A percentile compares a stretch with the other conserved stretches of the same genome.
Evolutionary conservation across 78 protist genomes (phyloP).

Genomic region (Tieghemostelium lacteum): DNA sequence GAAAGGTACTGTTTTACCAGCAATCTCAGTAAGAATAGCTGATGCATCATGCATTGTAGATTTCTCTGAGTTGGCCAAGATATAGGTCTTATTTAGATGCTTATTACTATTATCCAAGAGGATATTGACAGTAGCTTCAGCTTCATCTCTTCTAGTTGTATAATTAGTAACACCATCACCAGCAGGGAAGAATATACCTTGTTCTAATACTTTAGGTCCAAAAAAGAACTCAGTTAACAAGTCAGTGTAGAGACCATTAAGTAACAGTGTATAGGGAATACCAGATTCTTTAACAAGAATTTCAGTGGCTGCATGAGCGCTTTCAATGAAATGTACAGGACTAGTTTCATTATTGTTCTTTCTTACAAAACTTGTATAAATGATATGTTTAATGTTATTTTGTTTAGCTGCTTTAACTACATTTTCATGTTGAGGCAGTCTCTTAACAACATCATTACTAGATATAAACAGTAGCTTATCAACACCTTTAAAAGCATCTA

Average conservation of each 20-base stretch:
- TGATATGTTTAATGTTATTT: neutral
- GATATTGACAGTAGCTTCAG: conserved; percentile 19
- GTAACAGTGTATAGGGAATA: neutral
- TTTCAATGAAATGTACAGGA: conserved; percentile 1
- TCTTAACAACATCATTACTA: conserved; percentile 6
- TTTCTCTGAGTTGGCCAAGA: neutral
- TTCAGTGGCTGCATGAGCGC: neutral
- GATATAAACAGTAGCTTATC: conserved; percentile 26
- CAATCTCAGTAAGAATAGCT: neutral
- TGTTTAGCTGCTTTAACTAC: conserved; percentile 17
- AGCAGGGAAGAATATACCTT: conserved; percentile 22
- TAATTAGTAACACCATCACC: conserved; percentile 3
- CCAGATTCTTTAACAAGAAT: conserved; percentile 11
- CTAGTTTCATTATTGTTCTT: conserved; percentile 4
- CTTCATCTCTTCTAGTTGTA: conserved; percentile 21
- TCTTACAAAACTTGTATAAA: conserved; percentile 31
- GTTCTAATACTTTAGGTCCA: neutral
- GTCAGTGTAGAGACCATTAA: conserved; percentile 20
- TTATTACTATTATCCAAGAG: neutral
- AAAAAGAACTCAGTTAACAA: conserved; percentile 8
- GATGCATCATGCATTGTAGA: conserved; percentile 6
- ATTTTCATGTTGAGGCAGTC: conserved; percentile 4
- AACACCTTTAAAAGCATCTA: conserved; percentile 1
- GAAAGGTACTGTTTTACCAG: neutral
- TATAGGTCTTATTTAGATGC: conserved; percentile 10